Conservation (phyloP, 805 yeast genomes). For the Zygosaccharomyces siamensis region DNA sequence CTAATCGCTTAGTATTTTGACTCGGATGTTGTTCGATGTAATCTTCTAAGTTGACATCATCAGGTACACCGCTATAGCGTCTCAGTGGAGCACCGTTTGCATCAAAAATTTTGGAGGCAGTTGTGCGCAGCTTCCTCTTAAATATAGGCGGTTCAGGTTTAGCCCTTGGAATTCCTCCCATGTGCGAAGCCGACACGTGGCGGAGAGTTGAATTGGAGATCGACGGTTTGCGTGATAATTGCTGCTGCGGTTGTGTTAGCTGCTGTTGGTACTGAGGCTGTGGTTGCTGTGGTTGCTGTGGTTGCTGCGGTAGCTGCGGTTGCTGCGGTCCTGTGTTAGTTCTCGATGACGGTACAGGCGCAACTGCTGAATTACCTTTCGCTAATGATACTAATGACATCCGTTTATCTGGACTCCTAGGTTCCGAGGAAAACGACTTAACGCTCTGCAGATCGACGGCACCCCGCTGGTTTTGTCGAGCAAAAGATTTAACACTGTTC, state of each 20-base stretch:
- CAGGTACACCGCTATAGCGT: constrained; percentile 67
- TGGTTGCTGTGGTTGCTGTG: neutral
- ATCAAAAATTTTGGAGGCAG: constrained; percentile 70
- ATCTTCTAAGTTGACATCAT: constrained; percentile 46
- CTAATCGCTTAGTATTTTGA: constrained; percentile 6
- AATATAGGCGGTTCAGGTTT: constrained; percentile 9
- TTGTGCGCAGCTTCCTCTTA: constrained; percentile 48
- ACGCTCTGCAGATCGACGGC: constrained; percentile 25
- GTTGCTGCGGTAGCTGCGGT: constrained; percentile 1
- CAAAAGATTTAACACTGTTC: constrained; percentile 20
- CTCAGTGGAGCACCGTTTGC: constrained; percentile 67
- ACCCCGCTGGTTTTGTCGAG: constrained; percentile 5
- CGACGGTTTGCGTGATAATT: constrained; percentile 14
- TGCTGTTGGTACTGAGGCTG: neutral
- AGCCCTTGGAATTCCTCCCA: constrained; percentile 7
- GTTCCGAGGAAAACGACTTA: constrained; percentile 22
- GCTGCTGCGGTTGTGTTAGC: neutral
- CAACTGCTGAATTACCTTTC: constrained; percentile 7
- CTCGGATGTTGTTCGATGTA: constrained; percentile 35
- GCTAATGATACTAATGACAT: constrained; percentile 20
- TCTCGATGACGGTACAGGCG: constrained; percentile 4
- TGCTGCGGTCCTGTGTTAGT: neutral
- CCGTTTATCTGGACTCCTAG: constrained; percentile 29
- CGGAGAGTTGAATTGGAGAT: constrained; percentile 17
- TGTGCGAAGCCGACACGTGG: constrained; percentile 14